These are phyloP conservation scores for Hyparrhenia diplandra DNA, from an alignment of 176 grass and related monocot genomes.

Conservation along the genomic window DNA sequence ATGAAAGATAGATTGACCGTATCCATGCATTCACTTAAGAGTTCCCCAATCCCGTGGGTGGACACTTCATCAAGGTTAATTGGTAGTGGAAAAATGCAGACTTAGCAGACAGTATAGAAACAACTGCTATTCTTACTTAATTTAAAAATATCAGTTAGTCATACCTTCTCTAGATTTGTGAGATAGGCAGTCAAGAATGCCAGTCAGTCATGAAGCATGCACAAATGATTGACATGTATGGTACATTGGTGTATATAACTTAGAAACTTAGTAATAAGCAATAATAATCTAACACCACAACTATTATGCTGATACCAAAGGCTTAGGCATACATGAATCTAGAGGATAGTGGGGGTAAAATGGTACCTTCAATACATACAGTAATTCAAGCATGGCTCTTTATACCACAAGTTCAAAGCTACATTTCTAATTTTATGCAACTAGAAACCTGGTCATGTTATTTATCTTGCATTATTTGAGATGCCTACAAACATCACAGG, in stretches of 20 bases:
- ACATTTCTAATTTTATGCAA: constrained; percentile 3
- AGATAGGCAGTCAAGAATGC: background rate
- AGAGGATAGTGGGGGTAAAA: background rate
- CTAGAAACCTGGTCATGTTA: background rate
- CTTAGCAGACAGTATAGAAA: background rate
- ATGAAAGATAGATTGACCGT: background rate
- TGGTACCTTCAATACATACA: background rate
- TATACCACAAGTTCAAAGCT: background rate
- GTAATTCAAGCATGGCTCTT: background rate
- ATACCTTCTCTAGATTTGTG: constrained; percentile 7
- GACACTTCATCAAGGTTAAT: background rate
- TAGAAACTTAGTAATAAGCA: background rate
- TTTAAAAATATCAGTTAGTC: too few relatives aligned
- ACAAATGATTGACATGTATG: background rate
- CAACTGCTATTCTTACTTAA: background rate
- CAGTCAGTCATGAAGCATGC: constrained; percentile 8
- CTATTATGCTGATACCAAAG: background rate
- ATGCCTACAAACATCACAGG: background rate
- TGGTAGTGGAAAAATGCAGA: background rate
- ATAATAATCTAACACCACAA: constrained; percentile 1
- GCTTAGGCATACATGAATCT: background rate
- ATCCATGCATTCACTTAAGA: background rate
- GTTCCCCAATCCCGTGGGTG: background rate
- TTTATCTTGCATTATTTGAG: background rate
- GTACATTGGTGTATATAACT: background rate